Conservation (phyloP, 139 green algal species). For the Volvox reticuliferus region DNA sequence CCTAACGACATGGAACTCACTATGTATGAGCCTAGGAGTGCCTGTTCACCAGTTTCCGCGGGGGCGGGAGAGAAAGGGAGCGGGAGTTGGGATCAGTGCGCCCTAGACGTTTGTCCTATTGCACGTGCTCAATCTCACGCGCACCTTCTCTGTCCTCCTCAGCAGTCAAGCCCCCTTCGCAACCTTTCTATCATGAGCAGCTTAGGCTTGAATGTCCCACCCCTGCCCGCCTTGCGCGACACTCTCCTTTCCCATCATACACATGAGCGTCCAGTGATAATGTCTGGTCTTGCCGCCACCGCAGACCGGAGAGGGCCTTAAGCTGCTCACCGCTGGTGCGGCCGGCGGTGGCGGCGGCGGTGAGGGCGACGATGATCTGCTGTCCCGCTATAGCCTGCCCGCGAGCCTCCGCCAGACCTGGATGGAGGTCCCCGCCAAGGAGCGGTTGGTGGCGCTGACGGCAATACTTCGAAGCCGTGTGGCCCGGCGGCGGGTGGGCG, state of each 20-base stretch:
- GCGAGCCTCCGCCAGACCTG: constrained; percentile 81
- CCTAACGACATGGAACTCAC: too few species aligned
- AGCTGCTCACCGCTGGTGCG: background rate
- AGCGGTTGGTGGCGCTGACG: constrained; percentile 84
- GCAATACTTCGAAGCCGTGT: constrained; percentile 62
- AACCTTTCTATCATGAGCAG: too few species aligned
- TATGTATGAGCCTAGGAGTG: too few species aligned
- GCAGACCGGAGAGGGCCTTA: background rate
- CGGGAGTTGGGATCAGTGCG: too few species aligned
- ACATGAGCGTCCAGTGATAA: background rate
- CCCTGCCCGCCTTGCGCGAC: background rate
- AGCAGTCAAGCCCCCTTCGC: too few species aligned
- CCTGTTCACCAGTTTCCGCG: too few species aligned
- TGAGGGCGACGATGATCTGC: background rate
- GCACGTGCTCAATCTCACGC: too few species aligned
- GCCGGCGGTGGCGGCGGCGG: background rate
- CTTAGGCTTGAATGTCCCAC: background rate
- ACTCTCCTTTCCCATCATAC: background rate
- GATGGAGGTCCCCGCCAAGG: constrained; percentile 85
- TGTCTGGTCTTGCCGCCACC: background rate
- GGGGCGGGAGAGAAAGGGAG: too few species aligned
- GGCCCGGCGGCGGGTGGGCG: constrained; percentile 26
- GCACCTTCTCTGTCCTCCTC: too few species aligned
- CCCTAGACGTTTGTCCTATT: too few species aligned
- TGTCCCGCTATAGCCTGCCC: constrained; percentile 77